Conservation (phyloP, 176 grass and related monocot species). For the Leersia perrieri region DNA sequence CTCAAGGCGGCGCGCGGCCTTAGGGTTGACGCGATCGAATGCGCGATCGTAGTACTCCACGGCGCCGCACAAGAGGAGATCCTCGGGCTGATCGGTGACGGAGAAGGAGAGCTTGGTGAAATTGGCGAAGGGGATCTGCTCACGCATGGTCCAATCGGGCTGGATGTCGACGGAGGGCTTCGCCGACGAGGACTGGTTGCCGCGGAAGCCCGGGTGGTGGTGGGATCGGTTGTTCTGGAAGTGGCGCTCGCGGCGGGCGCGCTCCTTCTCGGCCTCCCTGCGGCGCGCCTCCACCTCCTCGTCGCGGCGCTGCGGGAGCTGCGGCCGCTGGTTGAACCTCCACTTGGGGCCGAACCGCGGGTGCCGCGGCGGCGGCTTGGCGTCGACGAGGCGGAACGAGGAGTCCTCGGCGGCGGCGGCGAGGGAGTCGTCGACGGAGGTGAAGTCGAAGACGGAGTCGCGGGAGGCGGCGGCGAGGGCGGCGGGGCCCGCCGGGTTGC, state of each 20-base stretch:
- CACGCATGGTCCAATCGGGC: conserved; percentile 82
- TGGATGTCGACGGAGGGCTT: conserved; percentile 86
- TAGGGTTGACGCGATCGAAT: conserved; percentile 79
- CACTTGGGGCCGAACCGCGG: conserved; percentile 76
- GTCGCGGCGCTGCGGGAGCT: conserved; percentile 80
- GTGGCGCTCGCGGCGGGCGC: conserved; percentile 71
- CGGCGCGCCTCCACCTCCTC: conserved; percentile 86
- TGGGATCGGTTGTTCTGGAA: conserved; percentile 50
- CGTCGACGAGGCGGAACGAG: conserved; percentile 70
- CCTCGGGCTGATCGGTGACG: conserved; percentile 71
- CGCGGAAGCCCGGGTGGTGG: conserved; percentile 16
- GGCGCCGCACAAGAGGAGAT: conserved; percentile 66
- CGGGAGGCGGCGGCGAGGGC: conserved; percentile 49
- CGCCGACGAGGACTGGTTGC: conserved; percentile 37
- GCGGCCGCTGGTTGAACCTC: conserved; percentile 65
- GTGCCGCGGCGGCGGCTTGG: conserved; percentile 55
- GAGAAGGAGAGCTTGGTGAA: conserved; percentile 88
- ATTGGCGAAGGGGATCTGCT: conserved; percentile 90
- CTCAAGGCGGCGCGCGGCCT: conserved; percentile 68
- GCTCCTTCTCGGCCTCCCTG: conserved; percentile 75
- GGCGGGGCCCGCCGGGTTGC: conserved; percentile 36
- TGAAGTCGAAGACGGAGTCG: conserved; percentile 78
- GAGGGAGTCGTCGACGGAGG: conserved; percentile 66
- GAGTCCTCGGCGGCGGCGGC: conserved; percentile 55
- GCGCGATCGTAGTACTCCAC: conserved; percentile 68